Base-by-base conservation (phyloP, 331 rosid species). In the Phaseolus coccineus region DNA sequence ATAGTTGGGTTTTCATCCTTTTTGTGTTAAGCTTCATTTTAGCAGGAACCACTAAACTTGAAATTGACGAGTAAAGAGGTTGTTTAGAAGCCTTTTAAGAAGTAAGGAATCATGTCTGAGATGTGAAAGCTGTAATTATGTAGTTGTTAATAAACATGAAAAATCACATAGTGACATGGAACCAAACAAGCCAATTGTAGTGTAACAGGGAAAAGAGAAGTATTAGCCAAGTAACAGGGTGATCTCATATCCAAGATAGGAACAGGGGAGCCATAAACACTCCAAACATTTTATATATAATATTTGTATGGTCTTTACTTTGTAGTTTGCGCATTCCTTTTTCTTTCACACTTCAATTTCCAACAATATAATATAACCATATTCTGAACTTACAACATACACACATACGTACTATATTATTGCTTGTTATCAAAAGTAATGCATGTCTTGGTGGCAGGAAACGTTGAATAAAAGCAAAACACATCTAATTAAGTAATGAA, bases 1-100 rank as follows among this genome's bases (percentile, higher is more conserved):
- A 11, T 22, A 44, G 27, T 52, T 74, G 16, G 71, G 71, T 86
- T 76, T 80, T 82, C 70, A 31, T 80, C 56, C 48, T 74, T 70
- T 62, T 59, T 79, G 35, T 57, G 64, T 53, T 51, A 70, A 69
- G 71, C 51, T 84, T 27, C 52, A 69, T 13, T 15, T 52, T 24
- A 19, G 71, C 48, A 84, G 42, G 65, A 80, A 71, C 46, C 66
- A 42, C 33, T 44, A 22, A 56, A 76, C 87, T 58, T 55, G 14
- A 71, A 58, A 81, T 71, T 61, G 66, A 61, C 16, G 15, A 73
- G 19, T 24, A 48, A 24, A 51, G 53, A 59, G 24, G 5, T 10
- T 10, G 63, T 58, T 25, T 57, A 2, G 28, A 55, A 55, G 25
- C 14, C 8, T 13, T 3, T 57, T 11, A 6, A 12, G 3, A 58